Evolutionary conservation across 495 filamentous ascomycete genomes (phyloP), one percentile per base, ranked within the genome.

Genomic region (Penicillium turbatum): DNA sequence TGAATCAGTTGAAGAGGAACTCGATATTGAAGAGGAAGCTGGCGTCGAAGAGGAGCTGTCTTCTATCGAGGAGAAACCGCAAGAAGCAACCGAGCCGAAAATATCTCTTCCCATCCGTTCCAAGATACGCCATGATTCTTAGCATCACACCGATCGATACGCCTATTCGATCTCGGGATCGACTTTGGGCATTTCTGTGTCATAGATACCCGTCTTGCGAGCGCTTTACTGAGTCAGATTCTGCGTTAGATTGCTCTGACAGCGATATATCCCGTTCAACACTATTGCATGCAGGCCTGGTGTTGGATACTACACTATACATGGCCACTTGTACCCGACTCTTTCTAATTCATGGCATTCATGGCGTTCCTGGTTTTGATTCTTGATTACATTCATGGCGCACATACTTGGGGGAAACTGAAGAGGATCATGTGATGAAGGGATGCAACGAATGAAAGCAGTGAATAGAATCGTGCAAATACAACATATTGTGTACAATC

Each of bases 1-100:
- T 21, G 66, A 72, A 34, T 68, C 67, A 5, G 62, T 70, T 6
- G 67, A 67, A 41, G 69, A 52, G 8, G 61, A 57, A n/a, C 35
- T 39, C 8, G 37, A 44, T 34, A 17, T 48, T 40, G 51, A 50
- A 35, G 60, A 54, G 12, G 48, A 48, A 1, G 52, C 51, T 11
- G 59, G 62, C 6, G 61, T 57, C 40, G 58, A 62, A 50, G 46
- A 57, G 19, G 54, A 54, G 11, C 9, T 32, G 8, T 24, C n/a
- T 26, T 39, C 41, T 11, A 24, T 46, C 17, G 29, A 36, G 40
- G 60, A 51, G 15, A 41, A 51, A 34, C 13, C 38, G 12, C 39
- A 42, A 11, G 49, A 51, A 26, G 13, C 30, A 35, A 27, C 31
- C n/a, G 54, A 40, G 41, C 41, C 36, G 27, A 34, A 35, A 24